A percentile compares a stretch with the other conserved stretches of the same genome.
Conservation (phyloP, 768 basidiomycete genomes). For the Kwoniella sp. region DNA sequence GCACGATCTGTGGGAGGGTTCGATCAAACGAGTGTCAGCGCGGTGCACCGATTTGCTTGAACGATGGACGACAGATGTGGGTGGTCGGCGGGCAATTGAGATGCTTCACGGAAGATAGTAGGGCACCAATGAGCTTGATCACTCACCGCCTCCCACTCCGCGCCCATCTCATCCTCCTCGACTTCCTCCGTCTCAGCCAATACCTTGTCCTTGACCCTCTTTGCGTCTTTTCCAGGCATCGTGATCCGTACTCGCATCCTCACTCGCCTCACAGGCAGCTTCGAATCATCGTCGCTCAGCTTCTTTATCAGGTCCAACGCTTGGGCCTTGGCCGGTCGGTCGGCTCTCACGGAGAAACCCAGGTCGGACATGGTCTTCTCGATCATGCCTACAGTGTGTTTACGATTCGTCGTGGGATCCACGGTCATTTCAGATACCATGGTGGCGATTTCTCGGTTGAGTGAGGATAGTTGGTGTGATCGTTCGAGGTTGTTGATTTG, state of each 20-base stretch:
- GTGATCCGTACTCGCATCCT: slow-evolving; percentile 86
- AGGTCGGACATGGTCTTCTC: slow-evolving; percentile 97
- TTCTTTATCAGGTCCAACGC: slow-evolving; percentile 45
- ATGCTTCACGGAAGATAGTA: too few species aligned
- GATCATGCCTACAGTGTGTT: slow-evolving; percentile 92
- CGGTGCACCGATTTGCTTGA: too few species aligned
- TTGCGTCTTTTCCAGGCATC: slow-evolving; percentile 70
- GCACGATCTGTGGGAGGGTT: slow-evolving; percentile 65
- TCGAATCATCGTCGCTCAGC: slow-evolving; percentile 29
- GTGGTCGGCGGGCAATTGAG: too few species aligned
- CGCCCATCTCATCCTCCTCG: slow-evolving; percentile 74
- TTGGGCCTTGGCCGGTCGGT: slow-evolving; percentile 93
- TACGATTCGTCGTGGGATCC: slow-evolving; percentile 82
- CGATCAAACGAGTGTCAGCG: too few species aligned
- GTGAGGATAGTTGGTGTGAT: slow-evolving; percentile 78
- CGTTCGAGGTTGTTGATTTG: slow-evolving; percentile 98
- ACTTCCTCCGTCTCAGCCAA: slow-evolving; percentile 75
- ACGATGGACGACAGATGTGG: too few species aligned
- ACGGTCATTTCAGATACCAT: slow-evolving; percentile 95
- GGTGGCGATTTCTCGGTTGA: slow-evolving; percentile 88
- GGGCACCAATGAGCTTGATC: too few species aligned
- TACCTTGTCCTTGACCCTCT: slow-evolving; percentile 71
- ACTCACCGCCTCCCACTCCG: slow-evolving; percentile 86
- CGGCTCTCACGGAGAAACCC: slow-evolving; percentile 83
- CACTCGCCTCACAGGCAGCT: slow-evolving; percentile 84